phyloP scores from a whole-genome alignment of 192 early-diverging fungal species.

The Anaeromyces robustus region DNA sequence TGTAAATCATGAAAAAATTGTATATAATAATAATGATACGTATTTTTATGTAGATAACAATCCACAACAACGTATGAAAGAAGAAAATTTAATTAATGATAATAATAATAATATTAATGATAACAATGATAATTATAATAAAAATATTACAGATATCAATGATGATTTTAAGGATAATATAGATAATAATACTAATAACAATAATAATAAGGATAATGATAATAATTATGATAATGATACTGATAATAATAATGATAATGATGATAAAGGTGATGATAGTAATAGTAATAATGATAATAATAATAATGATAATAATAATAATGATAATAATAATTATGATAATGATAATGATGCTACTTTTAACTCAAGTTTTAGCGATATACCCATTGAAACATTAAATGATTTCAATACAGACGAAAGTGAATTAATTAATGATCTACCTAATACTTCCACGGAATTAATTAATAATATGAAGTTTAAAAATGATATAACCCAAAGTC shows the following conservation, averaged over 20 bases:
- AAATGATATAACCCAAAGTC: neutral
- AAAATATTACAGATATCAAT: too few relatives aligned
- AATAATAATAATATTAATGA: too few relatives aligned
- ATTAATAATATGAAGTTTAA: neutral
- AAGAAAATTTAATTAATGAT: too few relatives aligned
- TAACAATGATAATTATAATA: too few relatives aligned
- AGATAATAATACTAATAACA: too few relatives aligned
- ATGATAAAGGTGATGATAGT: neutral
- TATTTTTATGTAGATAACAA: too few relatives aligned
- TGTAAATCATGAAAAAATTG: neutral
- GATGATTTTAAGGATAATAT: too few relatives aligned
- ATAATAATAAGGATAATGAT: too few relatives aligned
- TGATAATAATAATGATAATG: too few relatives aligned
- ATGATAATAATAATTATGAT: neutral
- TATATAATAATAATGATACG: neutral
- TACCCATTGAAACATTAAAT: neutral
- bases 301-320: neutral
- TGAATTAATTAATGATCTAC: neutral
- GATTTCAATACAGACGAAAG: neutral
- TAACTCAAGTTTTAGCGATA: neutral
- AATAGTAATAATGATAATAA: neutral
- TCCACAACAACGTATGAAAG: too few relatives aligned
- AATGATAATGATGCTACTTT: neutral
- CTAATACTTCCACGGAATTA: neutral
- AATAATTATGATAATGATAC: too few relatives aligned